phyloP scores from a whole-genome alignment of 2,329 filamentous ascomycete species.

The Zasmidium citrigriseum region DNA sequence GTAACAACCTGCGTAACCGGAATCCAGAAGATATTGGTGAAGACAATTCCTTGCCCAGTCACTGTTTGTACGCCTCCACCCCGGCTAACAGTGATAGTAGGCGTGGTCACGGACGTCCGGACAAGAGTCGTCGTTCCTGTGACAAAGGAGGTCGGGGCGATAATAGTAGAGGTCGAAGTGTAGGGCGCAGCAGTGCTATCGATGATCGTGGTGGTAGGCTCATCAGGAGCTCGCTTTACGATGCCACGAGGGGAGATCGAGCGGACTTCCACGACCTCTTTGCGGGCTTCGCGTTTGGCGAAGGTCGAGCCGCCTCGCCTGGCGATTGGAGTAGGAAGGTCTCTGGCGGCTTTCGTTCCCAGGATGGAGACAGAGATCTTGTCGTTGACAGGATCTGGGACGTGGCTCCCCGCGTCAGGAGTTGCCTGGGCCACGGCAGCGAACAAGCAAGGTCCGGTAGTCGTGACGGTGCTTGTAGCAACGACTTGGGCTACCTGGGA shows the following conservation, averaged over 20 bases:
- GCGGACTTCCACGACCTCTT: constrained; percentile 11
- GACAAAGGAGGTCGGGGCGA: constrained; percentile 19
- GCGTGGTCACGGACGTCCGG: constrained; percentile 20
- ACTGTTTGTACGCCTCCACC: background rate
- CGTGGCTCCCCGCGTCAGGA: background rate
- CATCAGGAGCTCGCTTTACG: constrained; percentile 39
- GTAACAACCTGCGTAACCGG: constrained; percentile 3
- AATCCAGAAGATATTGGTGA: constrained; percentile 11
- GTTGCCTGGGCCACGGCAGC: background rate
- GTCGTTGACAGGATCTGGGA: background rate
- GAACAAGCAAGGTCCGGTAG: background rate
- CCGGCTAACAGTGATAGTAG: background rate
- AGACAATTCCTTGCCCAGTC: constrained; percentile 3
- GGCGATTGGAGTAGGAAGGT: background rate
- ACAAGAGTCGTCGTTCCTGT: constrained; percentile 24
- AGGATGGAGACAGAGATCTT: constrained; percentile 2
- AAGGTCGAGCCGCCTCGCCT: constrained; percentile 6
- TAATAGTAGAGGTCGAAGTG: constrained; percentile 18
- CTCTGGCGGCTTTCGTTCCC: background rate
- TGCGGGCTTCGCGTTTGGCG: constrained; percentile 6
- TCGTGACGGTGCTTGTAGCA: constrained; percentile 20
- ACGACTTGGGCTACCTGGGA: constrained; percentile 16
- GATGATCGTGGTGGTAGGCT: constrained; percentile 35
- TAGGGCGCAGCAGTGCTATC: constrained; percentile 18
- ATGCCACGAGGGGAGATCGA: constrained; percentile 15